A percentile compares a stretch with the other conserved stretches of the same genome.
These are phyloP conservation scores for Rosa hybrid DNA, from an alignment of 331 rosid species.

Conservation along the genomic window DNA sequence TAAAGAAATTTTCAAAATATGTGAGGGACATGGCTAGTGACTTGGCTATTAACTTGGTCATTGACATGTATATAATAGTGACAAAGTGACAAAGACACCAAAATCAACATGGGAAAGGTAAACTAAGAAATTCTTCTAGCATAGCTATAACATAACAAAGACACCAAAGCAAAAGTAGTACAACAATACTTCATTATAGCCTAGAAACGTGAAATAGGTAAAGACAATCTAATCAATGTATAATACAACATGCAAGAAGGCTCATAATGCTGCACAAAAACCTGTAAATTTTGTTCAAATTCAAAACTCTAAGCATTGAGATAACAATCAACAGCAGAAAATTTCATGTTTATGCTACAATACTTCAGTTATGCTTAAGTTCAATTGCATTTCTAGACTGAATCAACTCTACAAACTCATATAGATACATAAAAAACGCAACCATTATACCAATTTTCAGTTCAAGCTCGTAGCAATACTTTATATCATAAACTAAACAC, in stretches of 20 bases:
- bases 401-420: background rate
- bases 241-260: background rate
- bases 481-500: background rate
- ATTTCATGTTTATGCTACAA: background rate
- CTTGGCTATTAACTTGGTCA: too few species aligned
- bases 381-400: background rate
- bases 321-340: background rate
- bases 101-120: constrained; percentile 8
- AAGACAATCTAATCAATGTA: background rate
- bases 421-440: background rate
- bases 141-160: background rate
- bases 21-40: too few species aligned
- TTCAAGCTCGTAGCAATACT: background rate
- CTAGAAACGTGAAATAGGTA: background rate
- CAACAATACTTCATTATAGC: background rate
- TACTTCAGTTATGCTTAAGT: background rate
- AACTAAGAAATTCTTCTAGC: background rate
- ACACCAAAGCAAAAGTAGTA: background rate
- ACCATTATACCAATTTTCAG: background rate
- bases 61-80: too few species aligned
- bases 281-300: background rate
- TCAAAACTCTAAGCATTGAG: background rate
- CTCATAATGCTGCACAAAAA: too few species aligned
- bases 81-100: too few species aligned
- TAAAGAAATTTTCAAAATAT: too few species aligned